Base-by-base conservation (phyloP, 2,329 filamentous ascomycete genomes). In the Colletotrichum somersetense region DNA sequence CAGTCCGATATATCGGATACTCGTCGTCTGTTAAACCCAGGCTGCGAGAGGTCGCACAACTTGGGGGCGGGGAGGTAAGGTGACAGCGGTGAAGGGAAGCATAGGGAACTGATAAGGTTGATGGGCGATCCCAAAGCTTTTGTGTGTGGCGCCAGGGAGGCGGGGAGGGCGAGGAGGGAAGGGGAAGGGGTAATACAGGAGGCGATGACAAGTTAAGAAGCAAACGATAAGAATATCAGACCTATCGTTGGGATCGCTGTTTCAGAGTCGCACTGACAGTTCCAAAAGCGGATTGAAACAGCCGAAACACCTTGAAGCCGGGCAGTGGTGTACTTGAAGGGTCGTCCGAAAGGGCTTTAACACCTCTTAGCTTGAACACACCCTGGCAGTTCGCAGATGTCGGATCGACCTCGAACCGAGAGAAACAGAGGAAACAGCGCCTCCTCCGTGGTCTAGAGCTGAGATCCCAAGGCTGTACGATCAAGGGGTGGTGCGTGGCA, bases 231-330 rank as follows among this genome's bases (percentile, higher is more conserved):
- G 77, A 78, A 77, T 75, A 78, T 76, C 76, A 77, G 76, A 77
- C 73, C 76, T 78, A 77, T 78, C 75, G 73, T 76, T 76, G 77
- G 78, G 80, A 83, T 82, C 80, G 79, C 80, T 79, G 78, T 80
- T 81, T 80, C 78, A 80, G 76, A 77, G 76, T 80, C 77, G 80
- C 78, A 81, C 78, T 79, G 79, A 80, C 78, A 76, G 75, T 77
- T 77, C 76, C 75, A 71, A 76, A 78, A 75, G 76, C 76, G 75
- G 77, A 79, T 81, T 80, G 79, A 83, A 82, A 82, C 81, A 77
- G 77, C 79, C 81, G 79, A 83, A 82, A 83, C 81, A 78, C 78
- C 76, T 75, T 74, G 71, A 76, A 78, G 77, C 77, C 77, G 77
- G 78, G 77, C 75, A 76, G 74, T 73, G 72, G 70, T 77, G 74